Conservation (phyloP, 2,329 filamentous ascomycete genomes). For the Monosporascus sp. region DNA sequence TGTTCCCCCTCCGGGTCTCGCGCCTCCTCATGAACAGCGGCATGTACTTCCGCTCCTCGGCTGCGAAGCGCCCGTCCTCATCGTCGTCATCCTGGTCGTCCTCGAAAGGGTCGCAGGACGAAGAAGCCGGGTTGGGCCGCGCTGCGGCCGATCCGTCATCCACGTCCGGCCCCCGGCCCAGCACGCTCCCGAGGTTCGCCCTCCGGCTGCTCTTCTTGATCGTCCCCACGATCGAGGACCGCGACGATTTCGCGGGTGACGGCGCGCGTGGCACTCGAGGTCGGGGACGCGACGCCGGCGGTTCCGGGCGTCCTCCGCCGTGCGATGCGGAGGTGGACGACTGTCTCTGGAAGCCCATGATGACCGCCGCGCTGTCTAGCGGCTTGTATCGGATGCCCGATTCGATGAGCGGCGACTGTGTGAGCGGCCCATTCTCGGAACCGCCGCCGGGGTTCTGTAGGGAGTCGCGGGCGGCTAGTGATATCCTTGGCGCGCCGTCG, state of each 20-base stretch:
- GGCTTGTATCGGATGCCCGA: constrained; percentile 15
- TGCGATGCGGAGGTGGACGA: constrained; percentile 19
- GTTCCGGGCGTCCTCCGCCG: not conserved
- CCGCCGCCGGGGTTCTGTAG: constrained; percentile 1
- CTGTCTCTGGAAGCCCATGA: constrained; percentile 17
- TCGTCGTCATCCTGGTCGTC: constrained; percentile 39
- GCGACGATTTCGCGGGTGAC: constrained; percentile 16
- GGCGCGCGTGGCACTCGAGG: constrained; percentile 5
- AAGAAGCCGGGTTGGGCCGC: not conserved
- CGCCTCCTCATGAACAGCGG: constrained; percentile 40
- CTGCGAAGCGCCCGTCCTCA: constrained; percentile 38
- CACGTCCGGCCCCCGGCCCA: constrained; percentile 12
- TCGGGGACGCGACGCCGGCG: constrained; percentile 4
- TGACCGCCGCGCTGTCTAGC: constrained; percentile 16
- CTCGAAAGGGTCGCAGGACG: constrained; percentile 7
- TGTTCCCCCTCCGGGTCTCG: constrained; percentile 35
- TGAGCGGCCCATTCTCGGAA: not conserved
- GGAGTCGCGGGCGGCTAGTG: constrained; percentile 9
- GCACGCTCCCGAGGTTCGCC: constrained; percentile 21
- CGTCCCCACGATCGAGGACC: constrained; percentile 30
- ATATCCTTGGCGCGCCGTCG: constrained; percentile 23
- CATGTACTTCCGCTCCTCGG: constrained; percentile 49
- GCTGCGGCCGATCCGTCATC: not conserved
- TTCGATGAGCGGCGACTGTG: constrained; percentile 15
- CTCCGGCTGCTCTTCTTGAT: constrained; percentile 25